phyloP scores from a whole-genome alignment of 805 yeast species.

The Candida maltosa region DNA sequence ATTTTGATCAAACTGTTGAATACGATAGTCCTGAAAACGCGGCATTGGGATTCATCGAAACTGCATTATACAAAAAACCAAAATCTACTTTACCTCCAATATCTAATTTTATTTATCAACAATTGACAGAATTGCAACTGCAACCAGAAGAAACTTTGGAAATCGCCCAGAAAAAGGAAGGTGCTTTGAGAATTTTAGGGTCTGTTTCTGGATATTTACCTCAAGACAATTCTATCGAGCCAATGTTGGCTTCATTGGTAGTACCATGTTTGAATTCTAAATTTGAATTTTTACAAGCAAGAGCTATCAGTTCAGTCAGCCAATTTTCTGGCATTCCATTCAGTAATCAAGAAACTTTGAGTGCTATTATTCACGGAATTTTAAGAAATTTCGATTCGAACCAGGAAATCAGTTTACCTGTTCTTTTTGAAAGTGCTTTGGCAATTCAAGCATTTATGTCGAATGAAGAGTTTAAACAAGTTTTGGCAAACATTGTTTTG shows the following conservation, averaged over 20 bases:
- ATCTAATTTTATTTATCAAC: slow-evolving; percentile 53
- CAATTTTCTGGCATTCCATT: slow-evolving; percentile 64
- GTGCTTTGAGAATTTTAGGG: slow-evolving; percentile 76
- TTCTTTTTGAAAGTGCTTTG: slow-evolving; percentile 78
- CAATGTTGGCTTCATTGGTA: slow-evolving; percentile 58
- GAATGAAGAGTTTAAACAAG: slow-evolving; percentile 63
- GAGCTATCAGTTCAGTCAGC: slow-evolving; percentile 65
- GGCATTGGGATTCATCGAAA: slow-evolving; percentile 67
- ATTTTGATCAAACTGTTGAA: slow-evolving; percentile 55
- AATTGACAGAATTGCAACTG: slow-evolving; percentile 25
- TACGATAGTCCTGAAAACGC: slow-evolving; percentile 71
- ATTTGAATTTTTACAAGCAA: slow-evolving; percentile 68
- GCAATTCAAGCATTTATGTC: slow-evolving; percentile 78
- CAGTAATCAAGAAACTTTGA: slow-evolving; percentile 19
- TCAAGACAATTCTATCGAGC: slow-evolving; percentile 68
- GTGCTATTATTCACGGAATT: slow-evolving; percentile 31
- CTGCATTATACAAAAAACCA: slow-evolving; percentile 68
- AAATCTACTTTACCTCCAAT: slow-evolving; percentile 58
- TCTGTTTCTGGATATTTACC: slow-evolving; percentile 61
- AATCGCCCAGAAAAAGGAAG: slow-evolving; percentile 64
- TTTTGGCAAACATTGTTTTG: slow-evolving; percentile 64
- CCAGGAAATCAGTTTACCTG: slow-evolving; percentile 51
- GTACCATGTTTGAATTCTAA: slow-evolving; percentile 68
- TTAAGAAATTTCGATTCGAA: slow-evolving; percentile 23
- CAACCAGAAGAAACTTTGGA: slow-evolving; percentile 40